Percentiles rank a stretch among this genome's conserved stretches.
phyloP scores from a whole-genome alignment of 768 basidiomycete genomes.

The Phanerochaete sordida region DNA sequence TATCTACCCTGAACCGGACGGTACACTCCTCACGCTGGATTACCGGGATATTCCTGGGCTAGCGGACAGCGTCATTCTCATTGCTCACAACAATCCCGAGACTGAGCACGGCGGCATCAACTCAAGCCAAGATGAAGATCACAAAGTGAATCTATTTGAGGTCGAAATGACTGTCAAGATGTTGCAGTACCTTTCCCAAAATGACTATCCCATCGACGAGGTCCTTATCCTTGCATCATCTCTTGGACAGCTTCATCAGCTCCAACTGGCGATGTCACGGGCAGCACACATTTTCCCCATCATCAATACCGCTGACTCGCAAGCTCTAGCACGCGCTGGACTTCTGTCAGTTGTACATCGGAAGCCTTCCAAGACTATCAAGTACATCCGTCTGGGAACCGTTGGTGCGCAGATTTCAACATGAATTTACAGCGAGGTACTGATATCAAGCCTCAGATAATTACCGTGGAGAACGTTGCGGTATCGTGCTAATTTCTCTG shows the following conservation, averaged over 20 bases:
- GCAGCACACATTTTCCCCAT: constrained; percentile 45
- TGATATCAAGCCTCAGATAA: too few relatives aligned
- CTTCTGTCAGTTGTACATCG: constrained; percentile 38
- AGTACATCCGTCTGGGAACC: constrained; percentile 66
- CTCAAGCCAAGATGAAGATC: constrained; percentile 43
- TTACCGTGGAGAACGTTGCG: constrained; percentile 73
- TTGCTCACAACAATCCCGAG: too few relatives aligned
- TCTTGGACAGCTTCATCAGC: constrained; percentile 54
- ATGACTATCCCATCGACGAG: constrained; percentile 59
- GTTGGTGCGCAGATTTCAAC: too few relatives aligned
- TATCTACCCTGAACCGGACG: constrained; percentile 62
- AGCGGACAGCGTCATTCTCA: constrained; percentile 56
- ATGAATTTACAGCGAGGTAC: too few relatives aligned
- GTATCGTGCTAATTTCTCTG: constrained; percentile 60
- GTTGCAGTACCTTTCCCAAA: constrained; percentile 60
- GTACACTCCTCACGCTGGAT: constrained; percentile 45
- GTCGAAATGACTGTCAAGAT: constrained; percentile 64
- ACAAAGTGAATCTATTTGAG: constrained; percentile 40
- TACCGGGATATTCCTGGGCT: constrained; percentile 54
- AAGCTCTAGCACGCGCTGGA: constrained; percentile 57
- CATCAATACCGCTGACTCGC: constrained; percentile 58
- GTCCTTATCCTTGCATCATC: constrained; percentile 70
- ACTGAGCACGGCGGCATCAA: constrained; percentile 53
- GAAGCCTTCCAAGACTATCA: constrained; percentile 37
- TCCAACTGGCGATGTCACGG: constrained; percentile 43